Evolutionary conservation across 1,284 basidiomycete species (phyloP), one percentile per base, ranked within the genome.

Genomic region (Boletellus deceptivus): DNA sequence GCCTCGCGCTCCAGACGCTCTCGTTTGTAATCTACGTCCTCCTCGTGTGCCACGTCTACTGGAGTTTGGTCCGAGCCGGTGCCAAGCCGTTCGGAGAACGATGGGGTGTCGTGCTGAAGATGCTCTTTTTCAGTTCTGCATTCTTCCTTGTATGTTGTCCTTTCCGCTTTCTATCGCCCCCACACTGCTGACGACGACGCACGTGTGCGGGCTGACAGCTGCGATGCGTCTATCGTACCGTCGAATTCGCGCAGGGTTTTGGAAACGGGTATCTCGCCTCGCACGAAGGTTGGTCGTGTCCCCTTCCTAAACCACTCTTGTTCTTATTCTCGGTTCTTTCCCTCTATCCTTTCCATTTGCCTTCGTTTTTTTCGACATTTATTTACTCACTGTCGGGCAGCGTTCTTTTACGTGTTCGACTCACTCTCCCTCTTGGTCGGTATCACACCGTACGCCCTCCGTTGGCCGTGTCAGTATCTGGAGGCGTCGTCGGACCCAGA

Each of bases 351-450:
- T 9, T 25, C 1, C 5, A 25, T 25, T 9, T 25, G 7, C 7
- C 2, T 22, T 25, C 25, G 8, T 25, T 9, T 25, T 25, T 25
- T 25, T 25, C 25, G 25, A 9, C 25, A 8, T 25, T 25, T 25
- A 25, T 25, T 25, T 8, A 25, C 25, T 9, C 25, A 7, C 8
- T 8, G 8, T 8, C 3, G 25, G 24, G 10, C 22, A 69, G 65
- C 63, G 6, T 75, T 69, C 59, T 75, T 76, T 57, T 72, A 76
- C 45, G 60, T 68, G 6, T 66, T 77, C 35, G 75, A 78, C 53
- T 70, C 73, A 1, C 58, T 72, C 13, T 67, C 70, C 5, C 55
- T 78, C 1, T 61, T 72, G 22, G 57, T 76, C 24, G 75, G 73
- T n/a, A 71, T 75, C 33, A 53, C 58, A 25, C 27, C 60, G 5